phyloP scores from a whole-genome alignment of 2,329 filamentous ascomycete genomes.

The Cordyceps tenuipes region DNA sequence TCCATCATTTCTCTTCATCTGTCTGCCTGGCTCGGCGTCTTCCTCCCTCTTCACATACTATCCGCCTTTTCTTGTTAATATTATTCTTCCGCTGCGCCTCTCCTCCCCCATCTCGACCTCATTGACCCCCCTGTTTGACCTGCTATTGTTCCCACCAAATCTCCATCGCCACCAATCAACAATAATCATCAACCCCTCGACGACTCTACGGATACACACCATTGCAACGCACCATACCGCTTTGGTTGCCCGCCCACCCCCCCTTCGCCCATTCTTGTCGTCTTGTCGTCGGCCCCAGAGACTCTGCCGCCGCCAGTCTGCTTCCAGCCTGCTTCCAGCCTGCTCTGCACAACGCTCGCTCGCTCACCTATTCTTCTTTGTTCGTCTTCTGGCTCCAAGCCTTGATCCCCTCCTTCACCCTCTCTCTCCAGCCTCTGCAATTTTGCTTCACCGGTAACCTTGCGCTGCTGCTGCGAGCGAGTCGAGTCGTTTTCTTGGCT shows the following conservation, averaged over 20 bases:
- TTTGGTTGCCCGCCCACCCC: slow-evolving; percentile 3
- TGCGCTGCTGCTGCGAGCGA: slow-evolving; percentile 10
- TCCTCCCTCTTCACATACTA: not conserved
- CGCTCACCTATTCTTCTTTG: not conserved
- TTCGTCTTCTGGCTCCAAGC: slow-evolving; percentile 7
- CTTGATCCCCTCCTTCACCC: slow-evolving; percentile 9
- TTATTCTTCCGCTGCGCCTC: not conserved
- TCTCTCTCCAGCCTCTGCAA: slow-evolving; percentile 9
- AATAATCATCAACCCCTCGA: slow-evolving; percentile 5
- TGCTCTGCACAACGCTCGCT: not conserved
- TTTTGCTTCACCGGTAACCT: not conserved
- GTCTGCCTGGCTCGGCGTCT: not conserved
- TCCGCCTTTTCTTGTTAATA: not conserved
- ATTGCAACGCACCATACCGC: not conserved
- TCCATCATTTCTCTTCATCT: slow-evolving; percentile 3
- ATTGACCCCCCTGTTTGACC: slow-evolving; percentile 5
- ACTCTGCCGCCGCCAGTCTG: slow-evolving; percentile 2
- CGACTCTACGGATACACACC: slow-evolving; percentile 7
- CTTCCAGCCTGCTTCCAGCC: slow-evolving; percentile 8
- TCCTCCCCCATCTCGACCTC: not conserved
- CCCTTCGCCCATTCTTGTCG: not conserved
- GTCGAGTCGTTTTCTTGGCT: slow-evolving; percentile 3
- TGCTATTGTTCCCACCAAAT: slow-evolving; percentile 1
- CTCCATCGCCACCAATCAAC: slow-evolving; percentile 8
- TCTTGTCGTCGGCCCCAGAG: not conserved